Evolutionary conservation across 257 asterid genomes (phyloP).

Genomic region (Solanum microdontum): DNA sequence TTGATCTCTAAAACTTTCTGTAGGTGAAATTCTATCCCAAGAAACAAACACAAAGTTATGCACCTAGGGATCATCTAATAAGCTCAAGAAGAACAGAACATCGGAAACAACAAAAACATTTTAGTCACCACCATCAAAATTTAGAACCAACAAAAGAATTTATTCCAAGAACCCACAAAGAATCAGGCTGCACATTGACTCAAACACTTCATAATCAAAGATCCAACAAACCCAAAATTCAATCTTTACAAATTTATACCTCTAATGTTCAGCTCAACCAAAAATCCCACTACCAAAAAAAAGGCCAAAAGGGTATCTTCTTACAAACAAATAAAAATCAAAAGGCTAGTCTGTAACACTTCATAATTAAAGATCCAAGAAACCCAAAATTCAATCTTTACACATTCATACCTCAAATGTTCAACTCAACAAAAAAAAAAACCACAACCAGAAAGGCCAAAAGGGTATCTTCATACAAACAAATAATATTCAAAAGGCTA

Average conservation of each 20-base stretch:
- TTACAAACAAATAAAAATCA: not conserved
- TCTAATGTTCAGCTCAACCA: not conserved
- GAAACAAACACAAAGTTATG: not conserved
- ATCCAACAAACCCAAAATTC: not conserved
- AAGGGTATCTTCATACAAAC: not conserved
- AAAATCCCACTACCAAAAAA: not conserved
- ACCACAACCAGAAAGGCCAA: not conserved
- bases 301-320: not conserved
- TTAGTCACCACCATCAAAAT: not conserved
- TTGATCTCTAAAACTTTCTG: not conserved
- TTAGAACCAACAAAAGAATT: slow-evolving; percentile 5
- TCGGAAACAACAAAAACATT: not conserved
- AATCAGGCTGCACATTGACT: slow-evolving; percentile 1
- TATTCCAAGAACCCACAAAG: slow-evolving; percentile 1
- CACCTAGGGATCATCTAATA: not conserved
- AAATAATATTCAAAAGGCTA: not conserved
- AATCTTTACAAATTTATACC: not conserved
- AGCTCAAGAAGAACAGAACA: not conserved
- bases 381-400: not conserved
- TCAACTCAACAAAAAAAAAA: not conserved
- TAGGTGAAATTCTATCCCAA: not conserved
- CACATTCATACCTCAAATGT: not conserved
- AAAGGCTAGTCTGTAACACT: not conserved
- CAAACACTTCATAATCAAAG: not conserved
- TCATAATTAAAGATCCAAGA: not conserved